These are phyloP conservation scores for Dichomitus squalens DNA, from an alignment of 1,284 basidiomycete species.

Conservation along the genomic window DNA sequence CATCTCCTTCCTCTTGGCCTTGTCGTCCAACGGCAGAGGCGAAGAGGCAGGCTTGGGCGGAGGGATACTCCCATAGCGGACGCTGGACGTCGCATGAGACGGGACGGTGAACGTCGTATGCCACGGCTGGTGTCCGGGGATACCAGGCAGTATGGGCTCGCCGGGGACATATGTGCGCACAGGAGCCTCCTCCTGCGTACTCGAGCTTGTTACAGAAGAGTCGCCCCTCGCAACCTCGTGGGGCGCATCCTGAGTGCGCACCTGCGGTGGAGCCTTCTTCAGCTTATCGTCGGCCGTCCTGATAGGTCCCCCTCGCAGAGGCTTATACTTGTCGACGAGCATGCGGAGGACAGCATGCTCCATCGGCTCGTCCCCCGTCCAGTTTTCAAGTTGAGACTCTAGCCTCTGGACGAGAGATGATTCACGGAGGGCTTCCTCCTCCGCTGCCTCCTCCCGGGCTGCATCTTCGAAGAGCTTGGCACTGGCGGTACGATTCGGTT, in stretches of 20 bases:
- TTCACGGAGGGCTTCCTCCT: constrained; percentile 34
- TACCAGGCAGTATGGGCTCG: constrained; percentile 53
- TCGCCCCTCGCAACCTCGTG: constrained; percentile 4
- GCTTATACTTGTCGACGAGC: constrained; percentile 87
- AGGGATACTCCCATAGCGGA: constrained; percentile 49
- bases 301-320: constrained; percentile 65
- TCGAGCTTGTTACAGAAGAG: background rate
- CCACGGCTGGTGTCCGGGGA: constrained; percentile 67
- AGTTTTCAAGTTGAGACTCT: constrained; percentile 56
- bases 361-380: constrained; percentile 77
- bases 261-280: constrained; percentile 47
- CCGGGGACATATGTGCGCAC: constrained; percentile 18
- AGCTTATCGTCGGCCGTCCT: constrained; percentile 76
- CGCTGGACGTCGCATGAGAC: constrained; percentile 51
- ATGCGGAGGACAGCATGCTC: constrained; percentile 80
- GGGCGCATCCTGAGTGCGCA: constrained; percentile 18
- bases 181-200: constrained; percentile 3
- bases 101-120: constrained; percentile 68
- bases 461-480: constrained; percentile 77
- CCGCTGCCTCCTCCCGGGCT: constrained; percentile 50
- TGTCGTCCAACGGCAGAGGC: constrained; percentile 48
- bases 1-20: constrained; percentile 50
- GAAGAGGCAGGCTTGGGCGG: constrained; percentile 28
- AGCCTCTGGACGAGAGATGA: constrained; percentile 33
- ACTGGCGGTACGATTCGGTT: too few species aligned